Percentiles rank a stretch among this genome's conserved stretches.
These are phyloP conservation scores for Ophiostoma sp. DNA, from an alignment of 2,329 filamentous ascomycete species.

Conservation along the genomic window DNA sequence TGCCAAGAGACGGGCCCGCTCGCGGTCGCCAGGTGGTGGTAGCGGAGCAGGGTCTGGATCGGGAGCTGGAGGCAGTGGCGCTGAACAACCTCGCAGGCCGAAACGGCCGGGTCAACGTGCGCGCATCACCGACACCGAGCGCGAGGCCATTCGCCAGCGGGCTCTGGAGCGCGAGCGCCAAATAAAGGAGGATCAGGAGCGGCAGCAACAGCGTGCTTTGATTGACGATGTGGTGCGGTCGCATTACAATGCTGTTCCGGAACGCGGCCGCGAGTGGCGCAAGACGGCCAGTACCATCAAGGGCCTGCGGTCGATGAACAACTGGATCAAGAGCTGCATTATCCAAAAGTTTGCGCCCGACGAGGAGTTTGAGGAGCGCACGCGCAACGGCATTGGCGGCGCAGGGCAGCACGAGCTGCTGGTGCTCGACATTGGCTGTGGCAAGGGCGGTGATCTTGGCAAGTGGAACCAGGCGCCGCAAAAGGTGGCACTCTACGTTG, in stretches of 20 bases:
- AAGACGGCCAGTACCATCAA: slow-evolving; percentile 94
- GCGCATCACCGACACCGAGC: slow-evolving; percentile 66
- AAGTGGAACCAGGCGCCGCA: slow-evolving; percentile 98
- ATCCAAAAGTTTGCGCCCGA: slow-evolving; percentile 94
- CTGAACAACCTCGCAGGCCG: slow-evolving; percentile 59
- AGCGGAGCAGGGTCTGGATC: not conserved
- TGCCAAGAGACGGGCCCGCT: slow-evolving; percentile 59
- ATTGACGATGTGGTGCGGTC: slow-evolving; percentile 85
- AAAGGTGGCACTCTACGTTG: slow-evolving; percentile 87
- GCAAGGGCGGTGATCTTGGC: slow-evolving; percentile 90
- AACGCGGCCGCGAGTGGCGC: slow-evolving; percentile 91
- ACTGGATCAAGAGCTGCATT: slow-evolving; percentile 97
- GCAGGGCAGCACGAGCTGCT: slow-evolving; percentile 64
- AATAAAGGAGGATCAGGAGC: slow-evolving; percentile 40
- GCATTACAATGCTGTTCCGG: slow-evolving; percentile 94
- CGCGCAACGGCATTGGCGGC: slow-evolving; percentile 54
- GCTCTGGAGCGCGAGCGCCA: slow-evolving; percentile 56
- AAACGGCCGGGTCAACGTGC: slow-evolving; percentile 68
- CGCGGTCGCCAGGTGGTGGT: slow-evolving; percentile 46
- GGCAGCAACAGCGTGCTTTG: slow-evolving; percentile 52
- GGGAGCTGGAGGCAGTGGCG: slow-evolving; percentile 28
- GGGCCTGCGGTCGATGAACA: slow-evolving; percentile 91
- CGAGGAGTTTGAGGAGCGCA: slow-evolving; percentile 66
- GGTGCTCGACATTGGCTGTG: slow-evolving; percentile 92
- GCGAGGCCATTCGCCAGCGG: slow-evolving; percentile 65